Percentiles rank a stretch among this genome's conserved stretches.
These are phyloP conservation scores for Paramarasmius palmivorus DNA, from an alignment of 1,284 basidiomycete genomes.

Conservation along the genomic window DNA sequence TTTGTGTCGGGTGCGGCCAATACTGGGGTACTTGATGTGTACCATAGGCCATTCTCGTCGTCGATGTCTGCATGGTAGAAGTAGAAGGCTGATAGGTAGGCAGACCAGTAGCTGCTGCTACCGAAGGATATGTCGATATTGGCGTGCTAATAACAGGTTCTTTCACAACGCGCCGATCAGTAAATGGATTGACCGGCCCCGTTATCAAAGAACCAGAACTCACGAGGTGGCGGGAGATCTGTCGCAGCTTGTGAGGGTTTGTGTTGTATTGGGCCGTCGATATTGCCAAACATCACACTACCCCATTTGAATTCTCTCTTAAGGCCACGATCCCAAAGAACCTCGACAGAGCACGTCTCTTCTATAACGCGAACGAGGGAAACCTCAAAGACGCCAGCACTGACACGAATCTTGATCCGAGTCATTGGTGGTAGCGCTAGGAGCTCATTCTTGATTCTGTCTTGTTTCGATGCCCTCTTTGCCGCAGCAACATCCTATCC, in stretches of 20 bases:
- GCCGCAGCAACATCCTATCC: constrained; percentile 65
- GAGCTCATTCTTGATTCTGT: constrained; percentile 65
- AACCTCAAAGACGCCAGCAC: constrained; percentile 80
- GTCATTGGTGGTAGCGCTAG: constrained; percentile 67
- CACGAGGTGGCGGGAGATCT: constrained; percentile 13
- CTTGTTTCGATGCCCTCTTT: constrained; percentile 69
- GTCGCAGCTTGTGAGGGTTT: constrained; percentile 57
- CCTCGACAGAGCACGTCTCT: constrained; percentile 67
- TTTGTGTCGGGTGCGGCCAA: not conserved
- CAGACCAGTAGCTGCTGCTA: constrained; percentile 16
- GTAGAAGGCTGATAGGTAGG: not conserved
- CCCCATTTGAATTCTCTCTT: constrained; percentile 81
- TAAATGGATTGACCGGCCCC: not conserved
- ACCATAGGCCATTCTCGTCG: not conserved
- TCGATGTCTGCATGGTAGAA: not conserved
- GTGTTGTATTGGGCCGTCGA: constrained; percentile 58
- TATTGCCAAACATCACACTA: constrained; percentile 69
- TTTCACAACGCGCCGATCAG: constrained; percentile 6
- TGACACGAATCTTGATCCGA: constrained; percentile 79
- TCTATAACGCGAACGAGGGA: constrained; percentile 70
- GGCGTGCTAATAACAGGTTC: constrained; percentile 23
- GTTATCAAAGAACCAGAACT: constrained; percentile 6
- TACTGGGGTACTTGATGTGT: not conserved
- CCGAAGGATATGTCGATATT: constrained; percentile 35
- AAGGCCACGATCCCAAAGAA: constrained; percentile 73